Conservation (phyloP, 1,139 yeast genomes). For the Candida gigantensis region DNA sequence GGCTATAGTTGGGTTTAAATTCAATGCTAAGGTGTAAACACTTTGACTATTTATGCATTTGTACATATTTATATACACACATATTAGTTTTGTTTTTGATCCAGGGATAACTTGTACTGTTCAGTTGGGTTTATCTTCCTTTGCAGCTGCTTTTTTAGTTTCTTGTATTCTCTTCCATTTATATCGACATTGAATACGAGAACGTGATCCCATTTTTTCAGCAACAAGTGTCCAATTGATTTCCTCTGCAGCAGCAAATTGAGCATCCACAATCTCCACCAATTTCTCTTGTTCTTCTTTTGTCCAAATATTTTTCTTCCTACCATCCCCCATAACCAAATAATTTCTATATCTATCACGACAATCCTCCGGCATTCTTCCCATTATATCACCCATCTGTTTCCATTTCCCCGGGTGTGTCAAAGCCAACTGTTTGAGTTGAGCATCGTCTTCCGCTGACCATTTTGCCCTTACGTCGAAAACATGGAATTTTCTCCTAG, state of each 20-base stretch:
- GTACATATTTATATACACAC: background rate
- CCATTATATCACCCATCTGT: conserved; percentile 70
- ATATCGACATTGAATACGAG: conserved; percentile 91
- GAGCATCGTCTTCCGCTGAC: conserved; percentile 77
- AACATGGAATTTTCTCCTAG: conserved; percentile 83
- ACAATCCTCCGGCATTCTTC: conserved; percentile 97
- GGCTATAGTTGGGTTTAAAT: conserved; percentile 31
- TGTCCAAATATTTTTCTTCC: conserved; percentile 80
- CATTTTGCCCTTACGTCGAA: conserved; percentile 87
- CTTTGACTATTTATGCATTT: too few relatives aligned
- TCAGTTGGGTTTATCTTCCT: too few relatives aligned
- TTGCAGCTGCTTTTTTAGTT: conserved; percentile 9
- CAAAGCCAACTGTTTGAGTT: conserved; percentile 60
- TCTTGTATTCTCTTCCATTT: conserved; percentile 76
- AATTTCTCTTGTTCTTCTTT: conserved; percentile 67
- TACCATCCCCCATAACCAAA: conserved; percentile 79
- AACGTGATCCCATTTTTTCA: conserved; percentile 85
- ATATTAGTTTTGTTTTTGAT: too few relatives aligned
- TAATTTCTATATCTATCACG: conserved; percentile 96
- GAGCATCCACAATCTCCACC: conserved; percentile 48
- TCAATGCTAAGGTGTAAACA: conserved; percentile 31
- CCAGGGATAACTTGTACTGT: too few relatives aligned
- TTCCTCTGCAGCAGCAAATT: conserved; percentile 1
- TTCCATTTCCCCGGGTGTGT: conserved; percentile 85
- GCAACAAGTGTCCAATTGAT: conserved; percentile 91